Conservation (phyloP, 768 basidiomycete genomes). For the Lactifluus piperatus region DNA sequence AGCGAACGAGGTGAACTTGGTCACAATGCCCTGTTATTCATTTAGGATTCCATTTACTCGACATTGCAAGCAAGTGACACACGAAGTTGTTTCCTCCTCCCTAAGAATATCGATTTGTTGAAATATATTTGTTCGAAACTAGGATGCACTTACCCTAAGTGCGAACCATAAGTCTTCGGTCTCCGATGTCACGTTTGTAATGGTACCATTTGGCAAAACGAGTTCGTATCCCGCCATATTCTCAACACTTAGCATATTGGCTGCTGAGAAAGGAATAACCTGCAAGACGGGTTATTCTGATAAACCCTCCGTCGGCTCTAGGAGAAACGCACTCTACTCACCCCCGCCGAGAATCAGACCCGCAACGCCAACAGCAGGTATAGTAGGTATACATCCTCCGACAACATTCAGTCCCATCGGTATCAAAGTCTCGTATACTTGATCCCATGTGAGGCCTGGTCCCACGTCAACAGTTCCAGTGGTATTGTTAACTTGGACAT, state of each 20-base stretch:
- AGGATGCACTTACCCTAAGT: not conserved
- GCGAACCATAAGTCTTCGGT: conserved; percentile 13
- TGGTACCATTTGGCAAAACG: conserved; percentile 26
- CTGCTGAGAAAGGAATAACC: conserved; percentile 25
- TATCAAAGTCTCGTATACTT: conserved; percentile 18
- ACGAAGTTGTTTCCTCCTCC: conserved; percentile 17
- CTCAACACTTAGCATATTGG: conserved; percentile 25
- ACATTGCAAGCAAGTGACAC: not conserved
- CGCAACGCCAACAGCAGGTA: conserved; percentile 20
- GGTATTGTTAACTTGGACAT: not conserved
- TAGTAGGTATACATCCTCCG: conserved; percentile 19
- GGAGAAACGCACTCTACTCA: not conserved
- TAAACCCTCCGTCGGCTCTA: not conserved
- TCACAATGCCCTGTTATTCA: conserved; percentile 1
- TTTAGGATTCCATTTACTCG: not conserved
- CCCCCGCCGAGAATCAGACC: conserved; percentile 24
- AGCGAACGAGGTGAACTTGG: conserved; percentile 5
- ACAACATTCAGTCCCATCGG: conserved; percentile 18
- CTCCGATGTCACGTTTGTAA: not conserved
- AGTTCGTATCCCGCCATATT: conserved; percentile 26
- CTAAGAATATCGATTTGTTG: not conserved
- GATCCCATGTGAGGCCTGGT: conserved; percentile 24
- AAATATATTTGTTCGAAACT: not conserved
- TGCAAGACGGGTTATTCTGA: not conserved
- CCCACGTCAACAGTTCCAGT: conserved; percentile 15